Conservation (phyloP, 2,329 filamentous ascomycete genomes). For the Talaromyces sp. region DNA sequence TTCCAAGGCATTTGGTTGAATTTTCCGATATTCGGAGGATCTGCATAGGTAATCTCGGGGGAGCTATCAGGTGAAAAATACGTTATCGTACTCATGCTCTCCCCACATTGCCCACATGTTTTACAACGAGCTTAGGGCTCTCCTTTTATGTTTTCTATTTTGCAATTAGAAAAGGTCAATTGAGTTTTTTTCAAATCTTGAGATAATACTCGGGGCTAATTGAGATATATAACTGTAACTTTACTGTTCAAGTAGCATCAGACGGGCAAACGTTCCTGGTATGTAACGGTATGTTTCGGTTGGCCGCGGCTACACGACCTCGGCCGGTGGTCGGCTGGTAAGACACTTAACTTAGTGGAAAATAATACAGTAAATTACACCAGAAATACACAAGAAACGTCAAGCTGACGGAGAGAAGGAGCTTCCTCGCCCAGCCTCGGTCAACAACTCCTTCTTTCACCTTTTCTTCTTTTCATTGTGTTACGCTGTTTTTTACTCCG, state of each 20-base stretch:
- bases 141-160: neutral
- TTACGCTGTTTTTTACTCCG: neutral
- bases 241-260: neutral
- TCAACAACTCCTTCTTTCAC: neutral
- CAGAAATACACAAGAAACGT: slow-evolving; percentile 4
- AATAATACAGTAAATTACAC: neutral
- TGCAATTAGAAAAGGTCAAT: neutral
- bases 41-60: neutral
- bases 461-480: neutral
- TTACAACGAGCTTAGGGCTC: neutral
- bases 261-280: neutral
- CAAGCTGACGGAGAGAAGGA: slow-evolving; percentile 10
- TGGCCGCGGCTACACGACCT: neutral
- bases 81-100: neutral
- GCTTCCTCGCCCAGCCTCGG: slow-evolving; percentile 10
- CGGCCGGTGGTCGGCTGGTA: neutral
- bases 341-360: neutral
- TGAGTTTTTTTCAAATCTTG: neutral
- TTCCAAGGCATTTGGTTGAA: neutral
- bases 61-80: neutral
- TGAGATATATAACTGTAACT: neutral
- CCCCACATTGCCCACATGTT: neutral
- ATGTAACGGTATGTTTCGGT: slow-evolving; percentile 15
- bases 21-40: neutral
- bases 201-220: neutral